These are phyloP conservation scores for Peronosclerospora sorghi DNA, from an alignment of 352 stramenopile species.

Conservation along the genomic window DNA sequence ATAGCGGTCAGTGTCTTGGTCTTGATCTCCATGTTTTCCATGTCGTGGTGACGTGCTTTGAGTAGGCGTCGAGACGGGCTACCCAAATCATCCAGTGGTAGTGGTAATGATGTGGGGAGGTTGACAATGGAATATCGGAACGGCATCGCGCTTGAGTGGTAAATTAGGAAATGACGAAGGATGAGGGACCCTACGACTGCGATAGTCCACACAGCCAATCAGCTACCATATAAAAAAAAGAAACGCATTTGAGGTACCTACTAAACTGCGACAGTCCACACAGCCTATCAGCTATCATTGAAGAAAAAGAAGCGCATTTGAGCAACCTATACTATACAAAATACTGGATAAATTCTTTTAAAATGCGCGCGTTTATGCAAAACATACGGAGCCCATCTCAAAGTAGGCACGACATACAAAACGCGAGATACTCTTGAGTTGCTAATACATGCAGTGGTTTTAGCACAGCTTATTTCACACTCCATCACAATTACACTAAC, in stretches of 20 bases:
- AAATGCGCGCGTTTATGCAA: neutral
- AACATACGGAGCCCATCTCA: too few species aligned
- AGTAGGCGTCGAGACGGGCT: constrained; percentile 25
- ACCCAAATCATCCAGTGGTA: constrained; percentile 16
- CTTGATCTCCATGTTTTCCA: constrained; percentile 38
- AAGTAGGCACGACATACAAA: too few species aligned
- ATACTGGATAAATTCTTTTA: neutral
- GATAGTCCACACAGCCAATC: too few species aligned
- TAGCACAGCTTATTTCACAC: too few species aligned
- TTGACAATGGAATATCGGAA: constrained; percentile 8
- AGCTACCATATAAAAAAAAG: too few species aligned
- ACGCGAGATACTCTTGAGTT: too few species aligned
- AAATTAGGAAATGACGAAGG: constrained; percentile 16
- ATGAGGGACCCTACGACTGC: neutral
- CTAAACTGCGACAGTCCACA: too few species aligned
- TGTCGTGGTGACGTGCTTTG: constrained; percentile 37
- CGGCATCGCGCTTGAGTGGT: constrained; percentile 8
- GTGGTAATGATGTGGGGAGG: constrained; percentile 6
- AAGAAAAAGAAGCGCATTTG: constrained; percentile 1
- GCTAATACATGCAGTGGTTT: too few species aligned
- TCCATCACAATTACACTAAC: neutral
- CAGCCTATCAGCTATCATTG: too few species aligned
- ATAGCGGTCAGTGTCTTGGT: constrained; percentile 32
- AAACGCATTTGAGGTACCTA: too few species aligned
- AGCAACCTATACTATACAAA: neutral